A percentile compares a stretch with the other conserved stretches of the same genome.
phyloP scores from a whole-genome alignment of 331 rosid genomes.

The Acacia pycnantha region DNA sequence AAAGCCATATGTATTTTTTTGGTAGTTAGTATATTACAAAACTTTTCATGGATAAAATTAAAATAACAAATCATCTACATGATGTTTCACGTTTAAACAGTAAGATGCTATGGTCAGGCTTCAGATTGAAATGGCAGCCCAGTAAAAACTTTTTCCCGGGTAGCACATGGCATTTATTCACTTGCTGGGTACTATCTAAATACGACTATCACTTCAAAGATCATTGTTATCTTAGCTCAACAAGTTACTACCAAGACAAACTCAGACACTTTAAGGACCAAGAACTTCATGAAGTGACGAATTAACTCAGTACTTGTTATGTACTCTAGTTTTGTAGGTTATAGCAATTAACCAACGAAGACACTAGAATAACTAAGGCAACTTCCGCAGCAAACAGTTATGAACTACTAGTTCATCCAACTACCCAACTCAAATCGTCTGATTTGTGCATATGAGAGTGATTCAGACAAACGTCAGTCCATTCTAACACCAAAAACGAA shows the following conservation, averaged over 20 bases:
- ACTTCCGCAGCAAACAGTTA: not conserved
- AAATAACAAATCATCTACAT: not conserved
- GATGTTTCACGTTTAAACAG: not conserved
- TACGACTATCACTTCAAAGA: not conserved
- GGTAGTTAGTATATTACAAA: not conserved
- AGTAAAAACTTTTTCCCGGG: not conserved
- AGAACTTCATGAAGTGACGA: not conserved
- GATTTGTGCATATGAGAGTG: not conserved
- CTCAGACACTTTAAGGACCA: not conserved
- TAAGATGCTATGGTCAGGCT: not conserved
- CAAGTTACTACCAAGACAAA: not conserved
- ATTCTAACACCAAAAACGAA: not conserved
- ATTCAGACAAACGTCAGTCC: not conserved
- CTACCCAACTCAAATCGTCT: not conserved
- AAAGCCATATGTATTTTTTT: slow-evolving; percentile 19
- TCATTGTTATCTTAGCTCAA: not conserved
- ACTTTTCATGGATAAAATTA: slow-evolving; percentile 6
- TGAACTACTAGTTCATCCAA: not conserved
- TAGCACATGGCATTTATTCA: not conserved
- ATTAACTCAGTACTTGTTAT: not conserved
- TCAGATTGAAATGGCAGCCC: slow-evolving; percentile 9
- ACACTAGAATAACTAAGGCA: not conserved
- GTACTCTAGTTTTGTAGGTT: slow-evolving; percentile 12
- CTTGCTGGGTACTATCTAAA: not conserved
- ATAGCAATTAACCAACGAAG: not conserved